Percentiles rank a stretch among this genome's conserved stretches.
Conservation (phyloP, 1,284 basidiomycete species). For the Moesziomyces globuligerus region DNA sequence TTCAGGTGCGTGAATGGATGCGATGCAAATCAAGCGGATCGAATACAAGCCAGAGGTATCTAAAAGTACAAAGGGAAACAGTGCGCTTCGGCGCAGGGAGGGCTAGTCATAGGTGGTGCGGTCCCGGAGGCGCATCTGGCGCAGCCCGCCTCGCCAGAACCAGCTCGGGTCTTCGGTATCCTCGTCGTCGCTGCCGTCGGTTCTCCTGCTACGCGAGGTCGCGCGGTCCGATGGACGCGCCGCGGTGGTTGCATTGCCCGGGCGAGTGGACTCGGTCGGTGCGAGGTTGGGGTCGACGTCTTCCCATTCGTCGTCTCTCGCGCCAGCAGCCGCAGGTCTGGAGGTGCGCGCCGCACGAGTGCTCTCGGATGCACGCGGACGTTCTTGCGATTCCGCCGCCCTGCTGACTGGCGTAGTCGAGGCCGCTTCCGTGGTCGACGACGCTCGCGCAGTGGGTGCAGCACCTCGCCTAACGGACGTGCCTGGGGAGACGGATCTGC, state of each 20-base stretch:
- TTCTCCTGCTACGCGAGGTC: slow-evolving; percentile 9
- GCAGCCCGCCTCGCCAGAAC: slow-evolving; percentile 57
- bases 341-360: neutral
- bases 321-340: neutral
- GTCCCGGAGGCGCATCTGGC: slow-evolving; percentile 50
- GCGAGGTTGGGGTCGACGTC: too few relatives aligned
- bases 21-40: neutral
- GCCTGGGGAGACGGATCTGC: slow-evolving; percentile 2
- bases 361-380: neutral
- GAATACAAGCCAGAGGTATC: neutral
- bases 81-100: neutral
- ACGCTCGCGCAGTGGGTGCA: neutral
- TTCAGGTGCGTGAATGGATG: too few relatives aligned
- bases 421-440: neutral
- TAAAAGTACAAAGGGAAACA: slow-evolving; percentile 9
- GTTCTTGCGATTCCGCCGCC: neutral
- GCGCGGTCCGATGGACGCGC: neutral
- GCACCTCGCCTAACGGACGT: slow-evolving; percentile 1
- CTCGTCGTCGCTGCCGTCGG: slow-evolving; percentile 37
- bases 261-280: neutral
- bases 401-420: too few relatives aligned
- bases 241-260: neutral
- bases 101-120: slow-evolving; percentile 51
- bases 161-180: slow-evolving; percentile 40
- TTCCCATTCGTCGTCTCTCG: slow-evolving; percentile 37